Evolutionary conservation across 2,329 filamentous ascomycete species (phyloP).

Genomic region (Penicillium sp.): DNA sequence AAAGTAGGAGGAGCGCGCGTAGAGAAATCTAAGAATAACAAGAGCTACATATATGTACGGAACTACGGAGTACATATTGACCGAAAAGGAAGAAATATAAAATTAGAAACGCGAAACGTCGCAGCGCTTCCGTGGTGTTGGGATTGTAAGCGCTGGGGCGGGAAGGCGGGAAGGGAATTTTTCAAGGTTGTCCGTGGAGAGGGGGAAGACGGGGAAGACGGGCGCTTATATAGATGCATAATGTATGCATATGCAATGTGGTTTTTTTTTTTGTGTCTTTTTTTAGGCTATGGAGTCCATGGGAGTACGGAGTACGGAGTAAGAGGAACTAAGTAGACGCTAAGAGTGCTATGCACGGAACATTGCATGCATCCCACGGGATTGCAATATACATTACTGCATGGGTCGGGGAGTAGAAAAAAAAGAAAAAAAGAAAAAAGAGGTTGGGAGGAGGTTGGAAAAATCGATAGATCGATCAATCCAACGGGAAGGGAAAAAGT

Average conservation of each 20-base stretch:
- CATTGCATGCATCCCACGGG: constrained; percentile 16
- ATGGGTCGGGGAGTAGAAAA: neutral
- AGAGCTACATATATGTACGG: too few species aligned
- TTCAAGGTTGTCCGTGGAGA: too few species aligned
- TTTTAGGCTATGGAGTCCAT: constrained; percentile 10
- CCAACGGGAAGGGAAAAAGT: neutral
- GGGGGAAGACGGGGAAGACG: neutral
- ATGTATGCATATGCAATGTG: constrained; percentile 3
- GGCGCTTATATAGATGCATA: constrained; percentile 24
- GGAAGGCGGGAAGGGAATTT: neutral
- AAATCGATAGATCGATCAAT: constrained; percentile 21
- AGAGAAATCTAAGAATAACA: constrained; percentile 4
- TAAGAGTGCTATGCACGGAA: constrained; percentile 11
- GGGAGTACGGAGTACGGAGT: neutral
- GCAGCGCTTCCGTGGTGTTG: constrained; percentile 4
- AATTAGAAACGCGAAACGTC: neutral
- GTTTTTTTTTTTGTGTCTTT: constrained; percentile 9
- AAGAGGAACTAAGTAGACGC: neutral
- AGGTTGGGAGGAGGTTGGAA: constrained; percentile 9
- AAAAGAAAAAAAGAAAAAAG: neutral
- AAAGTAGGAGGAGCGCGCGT: neutral
- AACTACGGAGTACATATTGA: too few species aligned
- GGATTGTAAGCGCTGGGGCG: constrained; percentile 19
- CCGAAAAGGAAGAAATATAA: neutral
- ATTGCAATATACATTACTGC: neutral